Evolutionary conservation across 2,329 filamentous ascomycete species (phyloP).

Genomic region (Thelonectria blattea): DNA sequence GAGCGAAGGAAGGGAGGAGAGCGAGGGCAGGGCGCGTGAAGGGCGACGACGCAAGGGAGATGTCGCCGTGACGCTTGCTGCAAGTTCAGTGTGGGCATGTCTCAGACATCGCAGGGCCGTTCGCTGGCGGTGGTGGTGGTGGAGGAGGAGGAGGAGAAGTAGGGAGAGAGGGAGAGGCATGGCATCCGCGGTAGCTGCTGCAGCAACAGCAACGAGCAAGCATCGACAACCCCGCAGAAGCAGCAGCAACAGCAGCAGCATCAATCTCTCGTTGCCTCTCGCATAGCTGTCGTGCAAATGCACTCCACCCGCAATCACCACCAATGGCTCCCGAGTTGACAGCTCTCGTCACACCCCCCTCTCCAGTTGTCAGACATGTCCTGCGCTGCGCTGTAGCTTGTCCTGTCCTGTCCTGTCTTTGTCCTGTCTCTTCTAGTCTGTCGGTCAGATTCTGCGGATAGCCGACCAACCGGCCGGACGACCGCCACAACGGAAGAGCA

Average conservation of each 20-base stretch:
- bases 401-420: background rate
- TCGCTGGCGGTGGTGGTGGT: constrained; percentile 14
- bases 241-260: constrained; percentile 10
- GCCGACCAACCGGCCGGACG: constrained; percentile 26
- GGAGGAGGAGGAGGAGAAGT: background rate
- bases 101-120: constrained; percentile 21
- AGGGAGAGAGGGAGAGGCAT: background rate
- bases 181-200: constrained; percentile 4
- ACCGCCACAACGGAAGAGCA: constrained; percentile 23
- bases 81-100: constrained; percentile 20
- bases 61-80: constrained; percentile 6
- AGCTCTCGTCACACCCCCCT: constrained; percentile 1
- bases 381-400: background rate
- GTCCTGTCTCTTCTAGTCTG: background rate
- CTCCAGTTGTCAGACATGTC: constrained; percentile 5
- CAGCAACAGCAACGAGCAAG: background rate
- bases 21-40: constrained; percentile 2
- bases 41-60: constrained; percentile 2
- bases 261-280: background rate
- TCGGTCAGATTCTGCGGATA: constrained; percentile 16
- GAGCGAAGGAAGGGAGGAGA: background rate
- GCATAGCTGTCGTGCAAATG: background rate
- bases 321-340: background rate
- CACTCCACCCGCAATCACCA: constrained; percentile 1
- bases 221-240: background rate